Evolutionary conservation across 2,329 filamentous ascomycete species (phyloP), one percentile per base, ranked within the genome.

Genomic region (Botryotinia narcissicola): DNA sequence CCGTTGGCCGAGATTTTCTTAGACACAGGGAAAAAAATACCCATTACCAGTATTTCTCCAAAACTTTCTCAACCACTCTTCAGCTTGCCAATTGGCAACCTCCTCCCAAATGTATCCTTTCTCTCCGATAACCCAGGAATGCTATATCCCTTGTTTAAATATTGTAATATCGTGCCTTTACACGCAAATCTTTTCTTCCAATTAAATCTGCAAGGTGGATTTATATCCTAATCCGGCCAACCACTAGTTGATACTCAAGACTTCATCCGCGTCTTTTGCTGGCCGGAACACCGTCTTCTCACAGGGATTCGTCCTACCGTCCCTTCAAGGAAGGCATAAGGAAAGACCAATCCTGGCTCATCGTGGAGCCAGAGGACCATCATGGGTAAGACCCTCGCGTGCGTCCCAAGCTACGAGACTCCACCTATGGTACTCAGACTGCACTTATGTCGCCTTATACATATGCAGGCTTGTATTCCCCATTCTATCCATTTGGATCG

Each of bases 401-500:
- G 63, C 42, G 10, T 48, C 63, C 20, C 63, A 66, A 66, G 63
- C 63, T 66, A 48, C 44, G 25, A 37, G 35, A 44, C 61, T 32
- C 61, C 61, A 64, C 61, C 40, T 32, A 32, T 63, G n/a, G 40
- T 63, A 42, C 35, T 25, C 40, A 32, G 66, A 68, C 48, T 69
- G 66, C 48, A 25, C 35, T 57, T 10, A 32, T 42, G 66, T 69
- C 63, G 40, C 63, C 63, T 69, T 73, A 73, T 73, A 73, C 63
- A 73, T 73, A 61, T 73, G 71, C 63, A 69, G 32, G 51, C 54
- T 48, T 48, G 54, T 32, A 32, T 22, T 69, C 35, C 70, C 70
- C 40, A 32, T 57, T 51, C 29, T 48, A n/a, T 48, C 44, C 12
- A 37, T 51, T 48, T 35, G 44, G 44, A 66, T 37, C 44, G 3